Evolutionary conservation across 306 rosid species (phyloP).

Genomic region (apple (Malus domestica)): ASM211411v1 NC_041792.1:28507907-28508406

Average conservation of each 20-base stretch:
- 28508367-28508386: conserved; percentile 34
- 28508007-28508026: too few species aligned
- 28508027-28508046: too few species aligned
- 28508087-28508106: too few species aligned
- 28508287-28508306: background rate
- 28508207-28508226: background rate
- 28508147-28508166: background rate
- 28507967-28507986: background rate
- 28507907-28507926: background rate
- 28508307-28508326: conserved; percentile 10
- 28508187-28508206: background rate
- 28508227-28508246: background rate
- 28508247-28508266: background rate
- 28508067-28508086: too few species aligned
- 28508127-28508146: too few species aligned
- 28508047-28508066: too few species aligned
- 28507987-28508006: too few species aligned
- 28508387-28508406: conserved; percentile 13
- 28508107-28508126: too few species aligned
- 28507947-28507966: background rate
- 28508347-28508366: conserved; percentile 28
- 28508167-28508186: background rate
- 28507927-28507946: background rate
- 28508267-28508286: background rate
- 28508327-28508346: conserved; percentile 5